Conservation (phyloP, 768 basidiomycete species). For the Panaeolus papilionaceus region DNA sequence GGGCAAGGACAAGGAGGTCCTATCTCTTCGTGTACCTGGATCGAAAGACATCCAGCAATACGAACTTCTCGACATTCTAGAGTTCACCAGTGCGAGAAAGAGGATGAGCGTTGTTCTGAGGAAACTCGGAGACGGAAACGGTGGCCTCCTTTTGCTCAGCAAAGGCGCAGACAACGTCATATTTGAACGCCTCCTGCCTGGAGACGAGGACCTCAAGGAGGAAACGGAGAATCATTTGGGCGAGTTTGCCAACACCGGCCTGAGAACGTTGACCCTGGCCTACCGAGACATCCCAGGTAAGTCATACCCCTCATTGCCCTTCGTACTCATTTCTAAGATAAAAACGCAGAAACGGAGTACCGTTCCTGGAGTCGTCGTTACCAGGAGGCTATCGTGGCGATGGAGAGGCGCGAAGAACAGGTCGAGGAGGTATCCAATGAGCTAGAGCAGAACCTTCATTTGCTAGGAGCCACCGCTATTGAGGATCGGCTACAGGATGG, state of each 20-base stretch:
- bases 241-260: constrained; percentile 83
- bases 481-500: constrained; percentile 97
- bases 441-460: constrained; percentile 77
- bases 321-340: not conserved
- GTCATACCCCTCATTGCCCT: constrained; percentile 29
- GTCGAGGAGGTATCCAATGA: constrained; percentile 81
- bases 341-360: constrained; percentile 52
- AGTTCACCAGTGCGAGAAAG: constrained; percentile 93
- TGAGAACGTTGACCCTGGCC: constrained; percentile 92
- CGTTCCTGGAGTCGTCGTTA: constrained; percentile 79
- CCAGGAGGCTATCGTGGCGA: constrained; percentile 75
- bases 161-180: constrained; percentile 98
- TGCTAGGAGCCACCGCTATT: constrained; percentile 96
- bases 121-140: constrained; percentile 64
- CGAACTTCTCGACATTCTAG: constrained; percentile 90
- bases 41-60: constrained; percentile 72
- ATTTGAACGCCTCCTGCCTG: constrained; percentile 82
- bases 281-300: constrained; percentile 80
- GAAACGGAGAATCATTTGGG: constrained; percentile 84
- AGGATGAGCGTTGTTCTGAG: constrained; percentile 93
- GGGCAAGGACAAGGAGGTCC: constrained; percentile 82
- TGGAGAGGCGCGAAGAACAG: constrained; percentile 79
- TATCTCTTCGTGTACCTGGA: constrained; percentile 81
- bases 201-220: constrained; percentile 67
- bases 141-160: constrained; percentile 70